These are phyloP conservation scores for Exophiala bonariae DNA, from an alignment of 2,329 filamentous ascomycete genomes.

Conservation along the genomic window DNA sequence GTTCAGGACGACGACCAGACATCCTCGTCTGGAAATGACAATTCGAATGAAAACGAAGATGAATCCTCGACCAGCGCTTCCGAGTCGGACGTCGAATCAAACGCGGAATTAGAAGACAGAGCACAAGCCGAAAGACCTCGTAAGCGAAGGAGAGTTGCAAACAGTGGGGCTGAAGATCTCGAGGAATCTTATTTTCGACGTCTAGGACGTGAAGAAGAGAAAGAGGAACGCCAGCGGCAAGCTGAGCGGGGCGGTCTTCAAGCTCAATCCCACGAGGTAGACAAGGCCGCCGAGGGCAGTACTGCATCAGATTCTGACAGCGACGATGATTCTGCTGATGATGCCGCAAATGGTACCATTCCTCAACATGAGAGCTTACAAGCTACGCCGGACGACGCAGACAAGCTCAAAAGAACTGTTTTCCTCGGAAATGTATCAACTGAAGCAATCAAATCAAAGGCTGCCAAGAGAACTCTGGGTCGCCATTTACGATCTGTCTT, in stretches of 20 bases:
- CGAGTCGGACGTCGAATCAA: neutral
- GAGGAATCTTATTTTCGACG: constrained; percentile 27
- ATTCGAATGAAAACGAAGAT: constrained; percentile 38
- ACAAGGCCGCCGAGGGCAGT: constrained; percentile 30
- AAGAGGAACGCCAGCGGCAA: constrained; percentile 31
- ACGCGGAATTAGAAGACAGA: neutral
- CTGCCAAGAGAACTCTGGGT: constrained; percentile 74
- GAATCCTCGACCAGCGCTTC: constrained; percentile 19
- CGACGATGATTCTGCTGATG: constrained; percentile 25
- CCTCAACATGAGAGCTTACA: constrained; percentile 42
- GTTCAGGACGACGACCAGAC: neutral
- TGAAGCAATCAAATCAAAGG: constrained; percentile 77
- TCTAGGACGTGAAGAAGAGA: constrained; percentile 27
- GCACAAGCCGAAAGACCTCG: constrained; percentile 14
- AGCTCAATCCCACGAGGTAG: constrained; percentile 31
- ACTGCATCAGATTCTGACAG: constrained; percentile 31
- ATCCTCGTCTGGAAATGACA: constrained; percentile 3
- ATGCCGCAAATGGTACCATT: constrained; percentile 26
- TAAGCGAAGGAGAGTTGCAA: constrained; percentile 37
- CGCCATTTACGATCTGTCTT: constrained; percentile 78
- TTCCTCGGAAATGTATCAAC: constrained; percentile 91
- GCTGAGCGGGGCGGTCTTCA: constrained; percentile 37
- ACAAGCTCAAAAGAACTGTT: constrained; percentile 85
- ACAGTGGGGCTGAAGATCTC: constrained; percentile 20
- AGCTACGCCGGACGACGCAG: constrained; percentile 41